Evolutionary conservation across 2,329 filamentous ascomycete species (phyloP), one percentile per base, ranked within the genome.

Genomic region (Juglanconis oblonga): DNA sequence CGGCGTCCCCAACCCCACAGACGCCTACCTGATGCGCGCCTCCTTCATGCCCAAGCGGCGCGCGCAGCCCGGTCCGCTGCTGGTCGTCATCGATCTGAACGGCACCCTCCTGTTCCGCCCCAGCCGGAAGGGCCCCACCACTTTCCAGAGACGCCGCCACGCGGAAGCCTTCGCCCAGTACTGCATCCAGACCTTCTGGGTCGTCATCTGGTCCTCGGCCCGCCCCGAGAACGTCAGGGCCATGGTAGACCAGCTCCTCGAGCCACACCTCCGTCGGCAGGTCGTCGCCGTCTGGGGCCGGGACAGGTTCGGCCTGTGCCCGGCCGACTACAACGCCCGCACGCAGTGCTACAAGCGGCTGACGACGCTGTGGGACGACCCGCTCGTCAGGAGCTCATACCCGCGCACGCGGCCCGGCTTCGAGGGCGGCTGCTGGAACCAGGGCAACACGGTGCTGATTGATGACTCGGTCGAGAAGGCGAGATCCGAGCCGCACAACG

Each of bases 141-240:
- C 73, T 47, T 90, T 92, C 70, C 75, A 86, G 48, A 76, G 81
- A 64, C 88, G 95, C 1, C 90, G 90, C 0, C 81, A 87, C 64
- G 82, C 95, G 1, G 68, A 77, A 3, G 66, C 76, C 0, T 97
- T 99, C 72, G 76, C 98, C 3, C 69, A 81, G 33, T 91, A 92
- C 72, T 84, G 93, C 65, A 81, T 96, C 66, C 75, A 83, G 11
- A 87, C 87, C 61, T 94, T 96, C 77, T 79, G 80, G 55, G 88
- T 97, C 35, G 91, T 92, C 76, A 85, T 98, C 60, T 99, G 94
- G 92, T 96, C 94, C 1, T 96, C 91, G 6, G 92, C 94, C 0
- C 84, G 81, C 24, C 87, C 87, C 0, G 73, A 82, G 1, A 97
- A 95, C 65, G 91, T 97, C 13, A 65, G 74, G 8, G 76, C 75